Evolutionary conservation across 1,139 yeast species (phyloP).

Genomic region (Hanseniaspora uvarum): DNA sequence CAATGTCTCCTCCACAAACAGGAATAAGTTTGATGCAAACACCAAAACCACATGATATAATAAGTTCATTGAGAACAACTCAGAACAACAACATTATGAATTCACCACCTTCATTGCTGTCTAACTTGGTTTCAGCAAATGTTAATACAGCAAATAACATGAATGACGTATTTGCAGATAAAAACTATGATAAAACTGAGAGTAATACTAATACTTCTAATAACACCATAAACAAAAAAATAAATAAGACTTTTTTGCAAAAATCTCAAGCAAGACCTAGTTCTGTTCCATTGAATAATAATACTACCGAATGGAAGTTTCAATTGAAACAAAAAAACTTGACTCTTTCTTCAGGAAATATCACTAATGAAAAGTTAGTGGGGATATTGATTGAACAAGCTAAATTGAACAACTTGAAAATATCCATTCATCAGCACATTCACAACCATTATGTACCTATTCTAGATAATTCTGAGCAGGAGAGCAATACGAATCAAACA

Average conservation of each 20-base stretch:
- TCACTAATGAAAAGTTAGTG: slow-evolving; percentile 44
- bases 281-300: slow-evolving; percentile 14
- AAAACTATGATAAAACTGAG: background rate
- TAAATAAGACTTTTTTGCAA: slow-evolving; percentile 1
- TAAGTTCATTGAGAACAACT: slow-evolving; percentile 16
- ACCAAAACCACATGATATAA: slow-evolving; percentile 15
- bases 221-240: background rate
- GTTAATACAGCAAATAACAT: background rate
- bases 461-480: slow-evolving; percentile 17
- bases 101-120: slow-evolving; percentile 3
- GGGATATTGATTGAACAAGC: slow-evolving; percentile 55
- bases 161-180: background rate
- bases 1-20: slow-evolving; percentile 14
- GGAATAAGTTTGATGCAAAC: slow-evolving; percentile 6
- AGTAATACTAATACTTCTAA: background rate
- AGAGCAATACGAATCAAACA: background rate
- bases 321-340: slow-evolving; percentile 33
- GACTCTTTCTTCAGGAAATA: slow-evolving; percentile 39
- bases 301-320: slow-evolving; percentile 35
- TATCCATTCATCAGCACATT: slow-evolving; percentile 77
- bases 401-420: slow-evolving; percentile 45
- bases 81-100: background rate
- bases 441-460: slow-evolving; percentile 40
- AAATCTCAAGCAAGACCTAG: background rate
- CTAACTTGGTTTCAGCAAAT: background rate